Percentiles rank a stretch among this genome's conserved stretches.
phyloP scores from a whole-genome alignment of 352 stramenopile species.

The Globisporangium mamillatum region DNA sequence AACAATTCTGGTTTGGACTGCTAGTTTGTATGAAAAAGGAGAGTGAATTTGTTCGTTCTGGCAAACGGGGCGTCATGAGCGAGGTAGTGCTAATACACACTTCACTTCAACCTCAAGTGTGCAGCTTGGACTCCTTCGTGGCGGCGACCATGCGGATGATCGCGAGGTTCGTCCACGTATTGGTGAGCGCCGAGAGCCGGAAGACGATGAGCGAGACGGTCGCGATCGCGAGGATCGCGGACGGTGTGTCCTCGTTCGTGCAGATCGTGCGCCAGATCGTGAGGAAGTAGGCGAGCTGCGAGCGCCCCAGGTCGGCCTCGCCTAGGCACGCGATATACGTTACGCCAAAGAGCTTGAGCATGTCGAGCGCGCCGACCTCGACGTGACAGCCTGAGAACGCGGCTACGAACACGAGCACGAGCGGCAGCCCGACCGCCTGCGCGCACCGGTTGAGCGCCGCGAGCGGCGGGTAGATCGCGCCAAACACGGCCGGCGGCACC shows the following conservation, averaged over 20 bases:
- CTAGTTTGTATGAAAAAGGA: too few relatives aligned
- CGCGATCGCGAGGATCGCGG: conserved; percentile 37
- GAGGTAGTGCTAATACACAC: too few relatives aligned
- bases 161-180: conserved; percentile 53
- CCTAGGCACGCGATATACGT: conserved; percentile 43
- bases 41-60: too few relatives aligned
- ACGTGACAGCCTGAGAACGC: conserved; percentile 50
- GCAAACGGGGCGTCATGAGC: too few relatives aligned
- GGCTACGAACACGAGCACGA: conserved; percentile 47
- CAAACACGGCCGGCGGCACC: conserved; percentile 49
- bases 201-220: conserved; percentile 43
- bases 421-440: conserved; percentile 41
- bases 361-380: conserved; percentile 25
- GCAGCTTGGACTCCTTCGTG: conserved; percentile 37
- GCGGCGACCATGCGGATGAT: conserved; percentile 55
- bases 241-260: conserved; percentile 36
- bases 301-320: conserved; percentile 39
- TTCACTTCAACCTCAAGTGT: conserved; percentile 16
- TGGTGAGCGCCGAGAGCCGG: conserved; percentile 42
- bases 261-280: conserved; percentile 57
- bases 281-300: conserved; percentile 52
- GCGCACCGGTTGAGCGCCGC: conserved; percentile 49
- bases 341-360: conserved; percentile 47
- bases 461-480: conserved; percentile 56
- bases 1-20: too few relatives aligned